A percentile compares a stretch with the other conserved stretches of the same genome.
These are phyloP conservation scores for Sungouiozyma ichnusensis DNA, from an alignment of 805 yeast genomes.

Conservation along the genomic window DNA sequence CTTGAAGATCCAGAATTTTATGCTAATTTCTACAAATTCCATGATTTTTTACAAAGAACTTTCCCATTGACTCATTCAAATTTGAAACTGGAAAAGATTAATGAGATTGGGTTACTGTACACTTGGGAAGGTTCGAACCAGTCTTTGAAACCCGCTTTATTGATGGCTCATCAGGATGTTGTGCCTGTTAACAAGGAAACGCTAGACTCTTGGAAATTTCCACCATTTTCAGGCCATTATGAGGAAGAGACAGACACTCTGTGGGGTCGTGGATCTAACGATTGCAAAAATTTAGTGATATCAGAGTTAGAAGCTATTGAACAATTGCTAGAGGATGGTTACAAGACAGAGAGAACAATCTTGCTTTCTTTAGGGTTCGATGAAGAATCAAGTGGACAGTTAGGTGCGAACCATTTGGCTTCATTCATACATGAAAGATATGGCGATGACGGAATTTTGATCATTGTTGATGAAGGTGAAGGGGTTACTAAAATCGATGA, in stretches of 20 bases:
- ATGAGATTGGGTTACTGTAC: slow-evolving; percentile 53
- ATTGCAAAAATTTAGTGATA: slow-evolving; percentile 61
- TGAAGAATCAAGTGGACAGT: slow-evolving; percentile 59
- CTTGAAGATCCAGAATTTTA: slow-evolving; percentile 28
- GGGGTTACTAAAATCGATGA: slow-evolving; percentile 31
- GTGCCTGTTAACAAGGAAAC: slow-evolving; percentile 68
- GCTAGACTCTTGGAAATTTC: slow-evolving; percentile 48
- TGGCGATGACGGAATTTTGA: slow-evolving; percentile 50
- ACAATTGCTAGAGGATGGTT: slow-evolving; percentile 38
- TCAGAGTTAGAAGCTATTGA: slow-evolving; percentile 62
- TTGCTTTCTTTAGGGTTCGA: slow-evolving; percentile 66
- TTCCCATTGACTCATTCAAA: slow-evolving; percentile 46
- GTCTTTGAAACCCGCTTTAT: slow-evolving; percentile 50
- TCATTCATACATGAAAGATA: slow-evolving; percentile 39
- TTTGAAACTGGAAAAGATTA: slow-evolving; percentile 44
- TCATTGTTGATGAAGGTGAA: slow-evolving; percentile 65
- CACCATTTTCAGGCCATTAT: slow-evolving; percentile 56
- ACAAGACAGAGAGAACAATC: slow-evolving; percentile 51
- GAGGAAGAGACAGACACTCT: slow-evolving; percentile 46
- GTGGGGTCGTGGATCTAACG: slow-evolving; percentile 73
- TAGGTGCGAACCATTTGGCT: slow-evolving; percentile 47
- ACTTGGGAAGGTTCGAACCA: slow-evolving; percentile 51
- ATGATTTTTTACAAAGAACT: slow-evolving; percentile 39
- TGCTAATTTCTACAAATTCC: slow-evolving; percentile 39
- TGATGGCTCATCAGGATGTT: slow-evolving; percentile 77